A percentile compares a stretch with the other conserved stretches of the same genome.
Evolutionary conservation across 345 rosid genomes (phyloP).

Genomic region (Syzygium jambos): DNA sequence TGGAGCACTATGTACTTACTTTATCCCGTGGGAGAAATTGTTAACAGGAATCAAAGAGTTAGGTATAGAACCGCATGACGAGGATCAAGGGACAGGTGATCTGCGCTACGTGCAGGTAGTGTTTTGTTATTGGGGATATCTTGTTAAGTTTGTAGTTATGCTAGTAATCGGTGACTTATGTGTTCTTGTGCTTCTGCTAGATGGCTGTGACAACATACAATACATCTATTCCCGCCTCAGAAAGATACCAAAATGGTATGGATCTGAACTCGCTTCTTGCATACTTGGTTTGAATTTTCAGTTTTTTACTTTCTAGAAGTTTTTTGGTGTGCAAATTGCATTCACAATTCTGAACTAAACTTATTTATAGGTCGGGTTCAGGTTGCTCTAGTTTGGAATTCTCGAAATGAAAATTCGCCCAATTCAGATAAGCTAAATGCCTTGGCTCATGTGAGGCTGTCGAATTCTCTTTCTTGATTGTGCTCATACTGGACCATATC

Average conservation of each 20-base stretch:
- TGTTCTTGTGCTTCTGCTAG: constrained; percentile 21
- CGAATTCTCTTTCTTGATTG: neutral
- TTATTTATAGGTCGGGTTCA: constrained; percentile 68
- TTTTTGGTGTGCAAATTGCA: neutral
- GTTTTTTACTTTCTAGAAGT: neutral
- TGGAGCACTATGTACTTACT: neutral
- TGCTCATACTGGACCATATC: neutral
- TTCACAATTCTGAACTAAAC: neutral
- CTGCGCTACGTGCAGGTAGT: constrained; percentile 84
- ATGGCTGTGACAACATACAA: constrained; percentile 90
- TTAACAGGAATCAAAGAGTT: constrained; percentile 56
- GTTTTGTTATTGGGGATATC: neutral
- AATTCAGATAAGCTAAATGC: constrained; percentile 57
- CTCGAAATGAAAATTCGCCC: constrained; percentile 75
- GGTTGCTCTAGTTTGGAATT: constrained; percentile 87
- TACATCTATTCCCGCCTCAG: constrained; percentile 64
- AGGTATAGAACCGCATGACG: constrained; percentile 64
- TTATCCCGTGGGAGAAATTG: neutral
- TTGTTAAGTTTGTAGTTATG: neutral
- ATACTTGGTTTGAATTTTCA: neutral
- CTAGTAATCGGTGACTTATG: neutral
- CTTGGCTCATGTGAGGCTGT: constrained; percentile 58
- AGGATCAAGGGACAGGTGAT: constrained; percentile 78
- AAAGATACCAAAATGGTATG: constrained; percentile 79
- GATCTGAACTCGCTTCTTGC: neutral